Percentiles rank a stretch among this genome's conserved stretches.
phyloP scores from a whole-genome alignment of 2,329 filamentous ascomycete genomes.

The Alternaria arborescens region DNA sequence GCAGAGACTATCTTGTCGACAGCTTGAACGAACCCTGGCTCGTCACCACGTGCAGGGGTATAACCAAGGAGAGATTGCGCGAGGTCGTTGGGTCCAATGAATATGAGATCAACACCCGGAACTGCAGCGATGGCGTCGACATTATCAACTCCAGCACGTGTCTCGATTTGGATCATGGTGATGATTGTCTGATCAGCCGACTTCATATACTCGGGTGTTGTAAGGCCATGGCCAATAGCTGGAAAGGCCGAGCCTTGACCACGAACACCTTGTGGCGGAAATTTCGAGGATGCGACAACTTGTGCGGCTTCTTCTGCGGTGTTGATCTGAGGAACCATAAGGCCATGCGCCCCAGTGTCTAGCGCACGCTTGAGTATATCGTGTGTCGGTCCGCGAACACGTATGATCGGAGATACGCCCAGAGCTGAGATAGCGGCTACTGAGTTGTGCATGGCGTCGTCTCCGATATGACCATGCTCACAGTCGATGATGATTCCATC shows the following conservation, averaged over 20 bases:
- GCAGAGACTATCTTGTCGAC: conserved; percentile 62
- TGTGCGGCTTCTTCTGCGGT: conserved; percentile 56
- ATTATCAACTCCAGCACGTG: conserved; percentile 66
- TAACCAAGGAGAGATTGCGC: conserved; percentile 65
- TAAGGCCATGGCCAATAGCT: conserved; percentile 56
- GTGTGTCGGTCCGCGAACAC: conserved; percentile 50
- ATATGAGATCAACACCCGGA: conserved; percentile 66
- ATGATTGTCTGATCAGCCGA: conserved; percentile 66
- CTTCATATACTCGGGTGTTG: conserved; percentile 64
- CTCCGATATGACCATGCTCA: conserved; percentile 65
- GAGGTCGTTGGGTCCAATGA: conserved; percentile 72
- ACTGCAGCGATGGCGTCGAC: conserved; percentile 68
- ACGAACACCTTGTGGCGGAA: conserved; percentile 63
- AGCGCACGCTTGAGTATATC: conserved; percentile 64
- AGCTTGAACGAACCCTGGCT: conserved; percentile 66
- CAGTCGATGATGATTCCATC: conserved; percentile 73
- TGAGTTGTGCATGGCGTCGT: conserved; percentile 66
- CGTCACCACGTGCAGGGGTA: conserved; percentile 62
- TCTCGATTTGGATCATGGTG: conserved; percentile 75
- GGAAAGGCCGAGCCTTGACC: conserved; percentile 67
- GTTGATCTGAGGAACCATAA: conserved; percentile 65
- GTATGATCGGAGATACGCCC: conserved; percentile 62
- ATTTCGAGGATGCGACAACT: conserved; percentile 63
- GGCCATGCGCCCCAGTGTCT: conserved; percentile 66
- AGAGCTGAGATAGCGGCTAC: conserved; percentile 65